A percentile compares a stretch with the other conserved stretches of the same genome.
Conservation (phyloP, 495 filamentous ascomycete genomes). For the Bacidia gigantensis region DNA sequence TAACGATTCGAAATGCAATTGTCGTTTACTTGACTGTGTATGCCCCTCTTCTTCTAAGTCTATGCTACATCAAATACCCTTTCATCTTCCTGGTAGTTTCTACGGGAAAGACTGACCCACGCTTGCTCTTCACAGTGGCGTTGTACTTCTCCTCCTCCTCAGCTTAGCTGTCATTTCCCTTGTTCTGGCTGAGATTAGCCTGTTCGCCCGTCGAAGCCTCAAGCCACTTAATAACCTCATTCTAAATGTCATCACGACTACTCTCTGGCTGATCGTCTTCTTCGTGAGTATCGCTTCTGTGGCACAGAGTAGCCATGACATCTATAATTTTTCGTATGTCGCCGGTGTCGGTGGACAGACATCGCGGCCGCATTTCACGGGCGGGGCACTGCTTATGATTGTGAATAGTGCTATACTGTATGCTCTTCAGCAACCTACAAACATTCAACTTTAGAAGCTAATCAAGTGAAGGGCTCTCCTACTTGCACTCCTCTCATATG, state of each 20-base stretch:
- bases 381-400: not conserved
- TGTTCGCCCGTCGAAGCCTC: conserved; percentile 20
- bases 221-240: conserved; percentile 21
- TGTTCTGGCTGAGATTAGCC: conserved; percentile 21
- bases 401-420: not conserved
- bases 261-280: conserved; percentile 20
- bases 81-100: too few relatives aligned
- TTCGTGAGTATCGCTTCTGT: conserved; percentile 13
- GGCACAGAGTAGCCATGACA: not conserved
- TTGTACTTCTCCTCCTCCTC: conserved; percentile 14
- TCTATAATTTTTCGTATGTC: not conserved
- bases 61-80: too few relatives aligned
- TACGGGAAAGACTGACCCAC: too few relatives aligned
- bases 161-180: conserved; percentile 15
- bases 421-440: too few relatives aligned
- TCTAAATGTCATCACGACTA: conserved; percentile 20
- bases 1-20: too few relatives aligned
- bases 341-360: not conserved
- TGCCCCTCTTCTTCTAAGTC: too few relatives aligned
- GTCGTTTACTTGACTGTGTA: too few relatives aligned
- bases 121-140: conserved; percentile 1
- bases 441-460: too few relatives aligned
- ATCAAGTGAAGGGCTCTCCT: too few relatives aligned
- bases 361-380: not conserved
- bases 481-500: conserved; percentile 24